Conservation (phyloP, 768 basidiomycete genomes). For the Strobilomyces confusus region DNA sequence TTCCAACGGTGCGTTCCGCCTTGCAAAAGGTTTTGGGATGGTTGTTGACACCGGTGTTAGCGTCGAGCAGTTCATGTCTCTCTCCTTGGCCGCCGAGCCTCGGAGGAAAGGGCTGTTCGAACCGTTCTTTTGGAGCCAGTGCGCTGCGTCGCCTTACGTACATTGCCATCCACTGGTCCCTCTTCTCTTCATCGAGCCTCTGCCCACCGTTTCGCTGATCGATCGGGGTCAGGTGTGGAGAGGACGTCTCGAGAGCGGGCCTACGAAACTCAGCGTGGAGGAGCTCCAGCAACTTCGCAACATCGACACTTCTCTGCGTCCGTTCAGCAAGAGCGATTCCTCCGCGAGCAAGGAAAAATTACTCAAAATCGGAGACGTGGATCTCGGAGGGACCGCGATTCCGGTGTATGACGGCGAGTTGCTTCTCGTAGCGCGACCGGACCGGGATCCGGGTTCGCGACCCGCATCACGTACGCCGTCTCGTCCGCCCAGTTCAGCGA, state of each 20-base stretch:
- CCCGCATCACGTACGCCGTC: conserved; percentile 62
- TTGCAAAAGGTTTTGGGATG: neutral
- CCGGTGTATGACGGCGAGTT: conserved; percentile 74
- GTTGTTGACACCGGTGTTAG: conserved; percentile 31
- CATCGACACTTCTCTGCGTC: conserved; percentile 44
- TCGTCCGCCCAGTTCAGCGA: conserved; percentile 63
- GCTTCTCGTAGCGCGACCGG: conserved; percentile 59
- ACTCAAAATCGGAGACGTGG: conserved; percentile 38
- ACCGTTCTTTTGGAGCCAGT: conserved; percentile 67
- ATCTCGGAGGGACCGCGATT: conserved; percentile 64
- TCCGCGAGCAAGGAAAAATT: conserved; percentile 24
- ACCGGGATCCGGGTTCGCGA: conserved; percentile 47
- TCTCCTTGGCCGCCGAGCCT: conserved; percentile 73
- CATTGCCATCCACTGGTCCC: conserved; percentile 53
- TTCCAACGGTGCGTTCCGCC: conserved; percentile 53
- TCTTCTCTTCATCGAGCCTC: conserved; percentile 70
- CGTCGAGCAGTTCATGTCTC: conserved; percentile 72
- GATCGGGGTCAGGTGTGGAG: conserved; percentile 64
- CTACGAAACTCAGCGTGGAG: conserved; percentile 42
- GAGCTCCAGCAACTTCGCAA: conserved; percentile 58
- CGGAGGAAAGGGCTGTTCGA: conserved; percentile 72
- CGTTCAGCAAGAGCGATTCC: conserved; percentile 15
- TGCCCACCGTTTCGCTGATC: conserved; percentile 64
- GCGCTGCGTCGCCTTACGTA: conserved; percentile 33
- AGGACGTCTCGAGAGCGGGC: conserved; percentile 64